Percentiles rank a stretch among this genome's conserved stretches.
Conservation (phyloP, 176 grass and related monocot species). For the Melocanna baccifera region DNA sequence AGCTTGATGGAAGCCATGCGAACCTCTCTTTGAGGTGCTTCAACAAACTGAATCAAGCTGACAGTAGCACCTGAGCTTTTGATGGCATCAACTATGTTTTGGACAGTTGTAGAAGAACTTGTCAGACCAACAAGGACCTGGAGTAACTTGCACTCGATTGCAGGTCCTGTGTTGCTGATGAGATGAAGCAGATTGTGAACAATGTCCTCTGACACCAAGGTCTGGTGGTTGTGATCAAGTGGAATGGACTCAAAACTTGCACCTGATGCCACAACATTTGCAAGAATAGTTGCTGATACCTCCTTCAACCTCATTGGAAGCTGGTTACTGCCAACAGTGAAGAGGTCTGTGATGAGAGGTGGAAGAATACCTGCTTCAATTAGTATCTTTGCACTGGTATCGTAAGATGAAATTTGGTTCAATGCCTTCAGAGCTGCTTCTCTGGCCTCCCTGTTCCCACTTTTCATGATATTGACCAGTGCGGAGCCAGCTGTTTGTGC, state of each 20-base stretch:
- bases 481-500: conserved; percentile 67
- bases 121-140: conserved; percentile 94
- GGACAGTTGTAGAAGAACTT: conserved; percentile 62
- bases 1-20: conserved; percentile 89
- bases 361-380: conserved; percentile 90
- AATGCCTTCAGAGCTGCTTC: conserved; percentile 85
- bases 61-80: conserved; percentile 94
- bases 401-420: conserved; percentile 92
- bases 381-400: conserved; percentile 83
- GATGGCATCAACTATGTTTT: conserved; percentile 81
- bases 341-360: conserved; percentile 85
- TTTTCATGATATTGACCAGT: conserved; percentile 88
- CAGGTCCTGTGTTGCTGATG: conserved; percentile 96
- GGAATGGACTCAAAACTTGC: conserved; percentile 71
- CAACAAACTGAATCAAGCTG: conserved; percentile 93
- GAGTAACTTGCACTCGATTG: conserved; percentile 98
- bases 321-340: conserved; percentile 80
- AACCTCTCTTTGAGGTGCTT: conserved; percentile 94
- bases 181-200: conserved; percentile 97
- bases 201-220: conserved; percentile 91
- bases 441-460: conserved; percentile 66
- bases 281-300: conserved; percentile 83
- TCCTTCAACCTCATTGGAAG: conserved; percentile 94
- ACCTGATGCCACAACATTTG: conserved; percentile 84
- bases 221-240: conserved; percentile 62